A percentile compares a stretch with the other conserved stretches of the same genome.
These are phyloP conservation scores for Trichophaea hybrida DNA, from an alignment of 2,329 filamentous ascomycete species.

Conservation along the genomic window DNA sequence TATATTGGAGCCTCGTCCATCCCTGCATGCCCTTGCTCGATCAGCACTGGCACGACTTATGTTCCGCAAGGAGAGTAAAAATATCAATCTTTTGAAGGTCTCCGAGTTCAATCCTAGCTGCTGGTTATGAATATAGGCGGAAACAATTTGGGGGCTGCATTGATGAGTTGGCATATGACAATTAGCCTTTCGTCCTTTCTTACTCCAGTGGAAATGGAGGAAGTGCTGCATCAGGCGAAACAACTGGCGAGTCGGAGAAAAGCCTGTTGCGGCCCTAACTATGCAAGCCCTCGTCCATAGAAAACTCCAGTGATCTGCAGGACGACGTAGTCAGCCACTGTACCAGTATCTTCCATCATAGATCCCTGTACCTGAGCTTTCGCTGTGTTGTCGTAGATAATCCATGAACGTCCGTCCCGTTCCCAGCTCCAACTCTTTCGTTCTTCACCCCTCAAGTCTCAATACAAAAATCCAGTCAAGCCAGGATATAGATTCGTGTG, in stretches of 20 bases:
- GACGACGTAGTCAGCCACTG: not conserved
- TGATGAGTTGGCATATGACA: slow-evolving; percentile 38
- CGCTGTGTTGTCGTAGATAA: slow-evolving; percentile 1
- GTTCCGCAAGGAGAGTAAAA: not conserved
- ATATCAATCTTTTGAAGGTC: not conserved
- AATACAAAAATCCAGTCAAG: not conserved
- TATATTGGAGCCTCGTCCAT: not conserved
- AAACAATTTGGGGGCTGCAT: slow-evolving; percentile 32
- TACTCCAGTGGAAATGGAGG: not conserved
- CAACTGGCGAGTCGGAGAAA: slow-evolving; percentile 5
- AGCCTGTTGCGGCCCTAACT: slow-evolving; percentile 1
- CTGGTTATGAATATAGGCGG: slow-evolving; percentile 21
- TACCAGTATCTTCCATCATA: not conserved
- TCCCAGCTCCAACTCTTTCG: not conserved
- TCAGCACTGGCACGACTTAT: not conserved
- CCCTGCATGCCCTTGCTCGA: not conserved
- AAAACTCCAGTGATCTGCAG: not conserved
- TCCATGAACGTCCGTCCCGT: not conserved
- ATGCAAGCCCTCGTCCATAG: not conserved
- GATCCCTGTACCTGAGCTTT: not conserved
- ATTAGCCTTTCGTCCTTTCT: slow-evolving; percentile 2
- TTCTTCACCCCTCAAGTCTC: not conserved
- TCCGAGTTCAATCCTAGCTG: not conserved
- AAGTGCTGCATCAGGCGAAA: not conserved
- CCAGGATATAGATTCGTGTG: not conserved